phyloP scores from a whole-genome alignment of 2,329 filamentous ascomycete genomes.

The Cercospora zeae-maydis region DNA sequence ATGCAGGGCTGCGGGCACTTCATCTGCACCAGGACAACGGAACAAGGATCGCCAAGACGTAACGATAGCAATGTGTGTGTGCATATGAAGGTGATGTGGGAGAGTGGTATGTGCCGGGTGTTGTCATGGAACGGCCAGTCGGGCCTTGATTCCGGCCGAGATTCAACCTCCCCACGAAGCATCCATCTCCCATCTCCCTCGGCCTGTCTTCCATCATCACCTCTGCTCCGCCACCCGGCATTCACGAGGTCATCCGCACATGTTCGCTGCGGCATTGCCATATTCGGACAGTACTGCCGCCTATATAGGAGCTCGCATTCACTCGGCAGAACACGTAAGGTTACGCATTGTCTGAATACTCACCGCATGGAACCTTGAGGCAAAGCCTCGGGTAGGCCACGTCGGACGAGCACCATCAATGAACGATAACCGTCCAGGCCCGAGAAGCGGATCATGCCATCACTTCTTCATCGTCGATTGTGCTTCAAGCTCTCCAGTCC shows the following conservation, averaged over 20 bases:
- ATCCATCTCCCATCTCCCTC: no score
- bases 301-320: neutral
- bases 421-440: neutral
- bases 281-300: neutral
- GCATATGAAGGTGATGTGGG: neutral
- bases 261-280: neutral
- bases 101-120: neutral
- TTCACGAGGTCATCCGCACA: neutral
- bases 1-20: neutral
- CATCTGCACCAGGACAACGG: neutral
- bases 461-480: slow-evolving; percentile 29
- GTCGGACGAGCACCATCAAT: neutral
- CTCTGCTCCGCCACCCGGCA: neutral
- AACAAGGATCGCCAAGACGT: neutral
- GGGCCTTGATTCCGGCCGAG: neutral
- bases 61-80: neutral
- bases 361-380: neutral
- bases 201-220: neutral
- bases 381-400: neutral
- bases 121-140: neutral
- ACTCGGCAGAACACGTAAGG: neutral
- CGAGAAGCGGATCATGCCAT: neutral
- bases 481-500: slow-evolving; percentile 9
- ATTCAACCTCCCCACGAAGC: neutral
- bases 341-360: neutral